Base-by-base conservation (phyloP, 352 stramenopile species). In the Thraustochytrium sp. region DNA sequence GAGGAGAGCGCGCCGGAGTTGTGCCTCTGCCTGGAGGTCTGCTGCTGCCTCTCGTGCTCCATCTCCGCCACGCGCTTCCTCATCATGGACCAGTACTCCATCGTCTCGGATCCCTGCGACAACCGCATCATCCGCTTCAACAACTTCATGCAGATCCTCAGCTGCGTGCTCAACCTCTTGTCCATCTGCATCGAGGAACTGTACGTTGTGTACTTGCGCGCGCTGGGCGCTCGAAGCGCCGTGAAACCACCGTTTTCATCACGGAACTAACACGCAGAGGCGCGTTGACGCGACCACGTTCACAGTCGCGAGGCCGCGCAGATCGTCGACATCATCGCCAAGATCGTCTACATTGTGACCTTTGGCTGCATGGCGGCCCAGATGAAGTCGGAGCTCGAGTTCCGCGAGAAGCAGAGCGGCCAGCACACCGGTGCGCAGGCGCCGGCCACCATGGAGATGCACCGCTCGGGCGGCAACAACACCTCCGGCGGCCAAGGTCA, bases 291-390 rank as follows among this genome's bases (percentile, higher is more conserved):
- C 34, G 11, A 63, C 26, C 54, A 26, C 37, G 13, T 42, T 9
- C 11, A 29, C 21, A 75, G 62, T 36, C 76, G 85, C 8, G 88
- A 96, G 46, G 88, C 89, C 76, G 92, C 94, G 2, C 88, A 92
- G n/a, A 89, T 93, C 21, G 85, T 97, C 62, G 90, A 95, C 78
- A 90, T 91, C 82, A 90, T 97, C 54, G 92, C 93, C 44, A 92
- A 97, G 85, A 92, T 94, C 89, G 95, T 93, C 18, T 98, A 97
- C 87, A 90, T 89, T 36, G 91, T 91, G 46, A 96, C 94, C 0
- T 90, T 94, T 82, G 94, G 93, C 73, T 98, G 93, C 85, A 98
- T 97, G 94, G 96, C 93, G 80, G 93, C 93, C 1, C 92, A 97
- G 89, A 89, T 94, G 40, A 94, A 97, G 74, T 87, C 94, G 59